Conservation (phyloP, 805 yeast species). For the Candida qinlingensis region DNA sequence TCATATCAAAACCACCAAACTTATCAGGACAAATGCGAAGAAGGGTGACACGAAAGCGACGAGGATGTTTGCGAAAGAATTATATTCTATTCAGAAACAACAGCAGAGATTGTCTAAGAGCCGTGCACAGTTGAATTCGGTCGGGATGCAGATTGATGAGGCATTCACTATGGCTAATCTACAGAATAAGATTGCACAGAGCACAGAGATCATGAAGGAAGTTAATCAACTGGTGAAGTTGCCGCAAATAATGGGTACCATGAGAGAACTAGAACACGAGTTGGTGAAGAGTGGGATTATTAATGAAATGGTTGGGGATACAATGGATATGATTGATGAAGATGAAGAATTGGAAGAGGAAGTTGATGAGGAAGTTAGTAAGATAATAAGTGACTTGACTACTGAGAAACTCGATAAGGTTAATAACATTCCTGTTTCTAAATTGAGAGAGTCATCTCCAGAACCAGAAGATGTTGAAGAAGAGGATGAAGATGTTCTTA, state of each 20-base stretch:
- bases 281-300: slow-evolving; percentile 81
- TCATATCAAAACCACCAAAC: slow-evolving; percentile 69
- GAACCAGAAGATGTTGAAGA: slow-evolving; percentile 58
- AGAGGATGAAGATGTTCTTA: slow-evolving; percentile 63
- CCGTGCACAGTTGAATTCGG: slow-evolving; percentile 80
- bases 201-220: slow-evolving; percentile 82
- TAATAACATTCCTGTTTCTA: slow-evolving; percentile 29
- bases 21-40: slow-evolving; percentile 71
- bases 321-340: slow-evolving; percentile 64
- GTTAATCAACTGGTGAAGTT: slow-evolving; percentile 72
- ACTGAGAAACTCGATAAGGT: slow-evolving; percentile 37
- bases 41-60: slow-evolving; percentile 75
- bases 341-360: slow-evolving; percentile 65
- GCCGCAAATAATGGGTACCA: slow-evolving; percentile 76
- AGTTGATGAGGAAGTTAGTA: slow-evolving; percentile 58
- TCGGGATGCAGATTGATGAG: slow-evolving; percentile 85
- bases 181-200: slow-evolving; percentile 73
- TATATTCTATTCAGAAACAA: slow-evolving; percentile 68
- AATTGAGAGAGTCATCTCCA: slow-evolving; percentile 21
- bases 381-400: slow-evolving; percentile 46
- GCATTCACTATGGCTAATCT: slow-evolving; percentile 82
- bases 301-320: slow-evolving; percentile 93
- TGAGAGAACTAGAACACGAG: slow-evolving; percentile 84
- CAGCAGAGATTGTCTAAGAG: slow-evolving; percentile 69
- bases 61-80: slow-evolving; percentile 74